These are phyloP conservation scores for Eimeria sp. DNA, from an alignment of 169 alveolate species.

Conservation along the genomic window DNA sequence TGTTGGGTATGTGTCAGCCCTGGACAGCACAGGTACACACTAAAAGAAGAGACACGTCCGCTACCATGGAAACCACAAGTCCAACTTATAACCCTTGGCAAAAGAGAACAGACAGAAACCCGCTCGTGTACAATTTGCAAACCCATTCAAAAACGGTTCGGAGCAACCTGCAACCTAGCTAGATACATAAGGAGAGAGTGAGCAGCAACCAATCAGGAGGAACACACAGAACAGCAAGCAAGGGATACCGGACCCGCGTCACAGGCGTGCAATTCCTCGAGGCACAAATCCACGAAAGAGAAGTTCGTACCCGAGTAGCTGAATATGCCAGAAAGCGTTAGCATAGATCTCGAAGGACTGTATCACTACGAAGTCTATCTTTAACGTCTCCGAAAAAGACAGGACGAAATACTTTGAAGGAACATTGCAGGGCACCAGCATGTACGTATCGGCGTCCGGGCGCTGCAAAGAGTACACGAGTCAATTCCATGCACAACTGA, in stretches of 20 bases:
- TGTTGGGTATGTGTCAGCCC: conserved; percentile 90
- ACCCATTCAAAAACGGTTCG: background rate
- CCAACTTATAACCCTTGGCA: background rate
- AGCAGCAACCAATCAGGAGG: background rate
- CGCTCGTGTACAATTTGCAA: background rate
- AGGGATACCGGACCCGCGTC: background rate
- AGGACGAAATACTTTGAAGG: conserved; percentile 90
- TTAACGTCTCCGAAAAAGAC: conserved; percentile 90
- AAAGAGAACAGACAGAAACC: background rate
- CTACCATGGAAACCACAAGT: background rate
- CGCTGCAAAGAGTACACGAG: conserved; percentile 73
- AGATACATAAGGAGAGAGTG: background rate
- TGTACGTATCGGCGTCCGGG: conserved; percentile 88
- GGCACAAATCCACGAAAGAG: background rate
- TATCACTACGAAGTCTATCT: conserved; percentile 89
- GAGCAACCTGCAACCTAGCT: background rate
- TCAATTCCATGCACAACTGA: background rate
- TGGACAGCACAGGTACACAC: conserved; percentile 37
- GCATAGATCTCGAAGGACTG: conserved; percentile 91
- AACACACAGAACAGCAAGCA: background rate
- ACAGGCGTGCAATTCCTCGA: background rate
- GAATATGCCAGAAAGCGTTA: conserved; percentile 87
- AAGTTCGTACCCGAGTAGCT: conserved; percentile 72
- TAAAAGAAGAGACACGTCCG: background rate
- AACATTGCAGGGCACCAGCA: conserved; percentile 91